Base-by-base conservation (phyloP, 441 rosid genomes). In the Sinapis alba region DNA sequence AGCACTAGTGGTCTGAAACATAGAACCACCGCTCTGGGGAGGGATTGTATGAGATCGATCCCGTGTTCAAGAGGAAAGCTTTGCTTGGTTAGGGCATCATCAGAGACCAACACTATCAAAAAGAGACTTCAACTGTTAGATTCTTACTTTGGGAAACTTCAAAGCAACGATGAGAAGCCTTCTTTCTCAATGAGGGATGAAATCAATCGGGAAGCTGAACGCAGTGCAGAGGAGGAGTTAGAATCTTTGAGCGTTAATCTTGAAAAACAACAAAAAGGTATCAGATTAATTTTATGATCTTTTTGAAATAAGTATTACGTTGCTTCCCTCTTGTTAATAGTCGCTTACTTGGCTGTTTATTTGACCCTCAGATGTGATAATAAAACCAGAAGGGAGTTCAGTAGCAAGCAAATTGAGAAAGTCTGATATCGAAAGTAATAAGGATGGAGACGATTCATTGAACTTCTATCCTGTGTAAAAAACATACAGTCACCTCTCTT, bases 391-490 rank as follows among this genome's bases (percentile, higher is more conserved):
- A 53, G 75, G 75, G 0, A 65, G 69, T 71, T 77, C 62, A 38
- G 24, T 54, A 30, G 60, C 72, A 61, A 78, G 56, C 77, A 72
- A 41, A 26, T 2, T 41, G 61, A 78, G 61, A 41, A 50, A 69
- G 27, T 26, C 53, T 63, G 50, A 56, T 28, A 36, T 2, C 13
- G 20, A 58, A 32, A 75, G 78, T 68, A 65, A 36, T 15, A 66
- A 63, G 24, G 56, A 65, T 54, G 76, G 70, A 53, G 85, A 82
- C 45, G 90, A 88, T 71, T 71, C 83, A 59, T 84, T 90, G 63
- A 84, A 85, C 85, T 82, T 90, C 79, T 91, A 86, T 80, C 68
- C 84, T 68, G 84, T 86, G 97, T 91, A 87, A 80, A 68, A 34
- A 7, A 23, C 60, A 77, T 16, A 34, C 7, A 0, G 0, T 45